phyloP scores from a whole-genome alignment of 1,139 yeast species.

The Yamadazyma blattariae region DNA sequence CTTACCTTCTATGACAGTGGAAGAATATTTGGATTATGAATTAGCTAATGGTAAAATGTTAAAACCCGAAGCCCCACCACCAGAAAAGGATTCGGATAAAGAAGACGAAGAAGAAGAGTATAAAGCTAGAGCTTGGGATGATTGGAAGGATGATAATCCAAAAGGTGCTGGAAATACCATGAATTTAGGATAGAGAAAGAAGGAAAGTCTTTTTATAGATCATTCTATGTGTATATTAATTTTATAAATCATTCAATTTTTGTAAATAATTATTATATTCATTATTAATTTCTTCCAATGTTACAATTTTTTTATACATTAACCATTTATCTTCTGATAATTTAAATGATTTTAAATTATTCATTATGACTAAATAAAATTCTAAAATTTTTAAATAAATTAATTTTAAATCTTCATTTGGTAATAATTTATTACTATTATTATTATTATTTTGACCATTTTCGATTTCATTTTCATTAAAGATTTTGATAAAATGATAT shows the following conservation, averaged over 20 bases:
- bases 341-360: slow-evolving; percentile 43
- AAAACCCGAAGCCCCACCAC: slow-evolving; percentile 43
- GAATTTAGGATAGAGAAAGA: slow-evolving; percentile 77
- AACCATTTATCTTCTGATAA: slow-evolving; percentile 57
- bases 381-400: slow-evolving; percentile 41
- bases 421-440: too few relatives aligned
- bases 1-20: slow-evolving; percentile 93
- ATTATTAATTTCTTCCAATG: slow-evolving; percentile 8
- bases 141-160: slow-evolving; percentile 82
- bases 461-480: slow-evolving; percentile 24
- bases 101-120: slow-evolving; percentile 48
- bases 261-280: too few relatives aligned
- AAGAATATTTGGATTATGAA: slow-evolving; percentile 86
- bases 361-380: slow-evolving; percentile 46
- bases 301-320: slow-evolving; percentile 16
- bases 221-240: too few relatives aligned
- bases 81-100: slow-evolving; percentile 33
- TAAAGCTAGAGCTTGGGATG: slow-evolving; percentile 85
- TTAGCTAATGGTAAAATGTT: slow-evolving; percentile 78
- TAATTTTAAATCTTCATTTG: slow-evolving; percentile 18
- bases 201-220: too few relatives aligned
- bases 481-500: slow-evolving; percentile 49
- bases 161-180: slow-evolving; percentile 89
- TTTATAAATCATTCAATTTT: background rate
- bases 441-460: too few relatives aligned